A percentile compares a stretch with the other conserved stretches of the same genome.
These are phyloP conservation scores for Cryphonectria nitschkei DNA, from an alignment of 2,329 filamentous ascomycete species.

Conservation along the genomic window DNA sequence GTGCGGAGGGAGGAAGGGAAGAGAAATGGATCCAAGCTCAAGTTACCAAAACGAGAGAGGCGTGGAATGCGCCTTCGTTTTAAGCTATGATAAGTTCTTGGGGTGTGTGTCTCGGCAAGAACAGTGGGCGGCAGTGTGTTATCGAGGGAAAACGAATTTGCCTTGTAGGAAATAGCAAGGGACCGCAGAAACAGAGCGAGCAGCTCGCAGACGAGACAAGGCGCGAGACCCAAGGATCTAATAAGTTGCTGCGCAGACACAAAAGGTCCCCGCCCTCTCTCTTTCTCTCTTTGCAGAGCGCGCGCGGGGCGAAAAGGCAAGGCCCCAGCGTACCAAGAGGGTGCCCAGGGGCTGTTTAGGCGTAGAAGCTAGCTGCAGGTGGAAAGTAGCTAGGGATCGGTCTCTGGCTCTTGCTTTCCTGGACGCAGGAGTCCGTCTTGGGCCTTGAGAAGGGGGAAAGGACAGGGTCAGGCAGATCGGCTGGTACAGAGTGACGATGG, in stretches of 20 bases:
- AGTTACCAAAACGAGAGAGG: background rate
- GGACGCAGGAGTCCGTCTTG: too few species aligned
- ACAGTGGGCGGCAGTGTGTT: background rate
- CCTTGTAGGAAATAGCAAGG: background rate
- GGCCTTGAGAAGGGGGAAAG: too few species aligned
- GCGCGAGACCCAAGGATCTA: background rate
- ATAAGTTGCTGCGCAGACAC: background rate
- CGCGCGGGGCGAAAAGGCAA: background rate
- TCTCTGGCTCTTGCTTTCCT: background rate
- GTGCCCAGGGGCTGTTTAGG: background rate
- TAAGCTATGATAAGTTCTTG: background rate
- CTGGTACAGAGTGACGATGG: background rate
- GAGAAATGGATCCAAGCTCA: background rate
- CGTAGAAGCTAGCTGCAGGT: background rate
- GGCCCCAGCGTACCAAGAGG: background rate
- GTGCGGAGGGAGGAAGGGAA: background rate
- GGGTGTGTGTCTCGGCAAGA: background rate
- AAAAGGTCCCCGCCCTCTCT: background rate
- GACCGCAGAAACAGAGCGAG: background rate
- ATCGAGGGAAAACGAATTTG: background rate
- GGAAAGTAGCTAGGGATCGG: background rate
- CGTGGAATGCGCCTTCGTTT: background rate
- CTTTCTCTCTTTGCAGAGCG: background rate
- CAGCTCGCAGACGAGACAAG: too few species aligned
- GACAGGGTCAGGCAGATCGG: background rate